A percentile compares a stretch with the other conserved stretches of the same genome.
Conservation (phyloP, 345 rosid species). For the Bruguiera gymnorhiza region DNA sequence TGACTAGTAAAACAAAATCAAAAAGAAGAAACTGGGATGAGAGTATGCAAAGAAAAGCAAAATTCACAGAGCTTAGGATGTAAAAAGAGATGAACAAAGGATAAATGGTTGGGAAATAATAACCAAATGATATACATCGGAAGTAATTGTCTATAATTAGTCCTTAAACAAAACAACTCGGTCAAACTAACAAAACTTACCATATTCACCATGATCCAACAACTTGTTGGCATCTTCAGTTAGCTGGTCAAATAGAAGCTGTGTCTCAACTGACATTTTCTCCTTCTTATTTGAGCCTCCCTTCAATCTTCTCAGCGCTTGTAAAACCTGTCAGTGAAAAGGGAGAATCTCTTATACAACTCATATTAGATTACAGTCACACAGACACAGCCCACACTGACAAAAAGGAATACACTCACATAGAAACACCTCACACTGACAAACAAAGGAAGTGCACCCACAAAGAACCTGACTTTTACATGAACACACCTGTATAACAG, state of each 20-base stretch:
- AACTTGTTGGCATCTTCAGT: conserved; percentile 91
- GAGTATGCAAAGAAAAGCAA: not conserved
- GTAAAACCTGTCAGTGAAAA: conserved; percentile 56
- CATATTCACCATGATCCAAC: conserved; percentile 79
- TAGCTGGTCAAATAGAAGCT: conserved; percentile 84
- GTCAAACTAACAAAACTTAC: conserved; percentile 44
- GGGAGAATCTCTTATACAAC: not conserved
- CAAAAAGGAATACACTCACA: too few relatives aligned
- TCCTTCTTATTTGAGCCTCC: conserved; percentile 76
- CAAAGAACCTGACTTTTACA: too few relatives aligned
- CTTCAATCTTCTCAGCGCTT: conserved; percentile 87
- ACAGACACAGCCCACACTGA: too few relatives aligned
- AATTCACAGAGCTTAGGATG: not conserved
- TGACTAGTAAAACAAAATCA: conserved; percentile 8
- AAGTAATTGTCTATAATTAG: too few relatives aligned
- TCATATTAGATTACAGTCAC: too few relatives aligned
- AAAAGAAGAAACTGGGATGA: not conserved
- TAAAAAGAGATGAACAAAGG: too few relatives aligned
- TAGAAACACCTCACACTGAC: too few relatives aligned
- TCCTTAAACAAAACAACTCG: too few relatives aligned
- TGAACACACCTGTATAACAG: too few relatives aligned
- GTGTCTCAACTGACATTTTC: conserved; percentile 79
- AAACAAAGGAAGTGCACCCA: too few relatives aligned
- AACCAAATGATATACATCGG: too few relatives aligned
- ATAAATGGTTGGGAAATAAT: too few relatives aligned